Evolutionary conservation across 306 rosid genomes (phyloP).

Genomic region (Medicago lupulina): DNA sequence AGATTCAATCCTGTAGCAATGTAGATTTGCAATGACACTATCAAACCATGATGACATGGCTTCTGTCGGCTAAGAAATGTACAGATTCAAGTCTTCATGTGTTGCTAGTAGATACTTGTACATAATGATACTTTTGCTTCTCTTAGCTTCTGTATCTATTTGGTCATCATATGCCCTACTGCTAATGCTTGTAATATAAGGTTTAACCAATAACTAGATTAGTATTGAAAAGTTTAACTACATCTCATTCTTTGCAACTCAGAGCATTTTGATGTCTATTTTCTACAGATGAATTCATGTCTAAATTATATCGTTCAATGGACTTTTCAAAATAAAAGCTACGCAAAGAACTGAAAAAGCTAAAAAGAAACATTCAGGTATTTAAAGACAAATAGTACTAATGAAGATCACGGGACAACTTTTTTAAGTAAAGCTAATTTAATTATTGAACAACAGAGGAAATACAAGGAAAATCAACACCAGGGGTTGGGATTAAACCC

Average conservation of each 20-base stretch:
- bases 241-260: neutral
- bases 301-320: neutral
- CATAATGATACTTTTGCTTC: slow-evolving; percentile 12
- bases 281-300: neutral
- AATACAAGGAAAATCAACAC: too few species aligned
- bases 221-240: slow-evolving; percentile 1
- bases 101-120: slow-evolving; percentile 29
- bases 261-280: neutral
- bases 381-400: too few species aligned
- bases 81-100: slow-evolving; percentile 9
- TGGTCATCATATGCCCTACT: neutral
- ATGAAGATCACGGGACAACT: too few species aligned
- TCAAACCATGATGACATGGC: slow-evolving; percentile 27
- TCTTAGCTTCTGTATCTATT: slow-evolving; percentile 5
- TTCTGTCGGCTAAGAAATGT: slow-evolving; percentile 39
- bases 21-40: slow-evolving; percentile 20
- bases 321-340: too few species aligned
- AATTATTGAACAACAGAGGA: too few species aligned
- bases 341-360: too few species aligned
- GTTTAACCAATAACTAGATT: slow-evolving; percentile 10
- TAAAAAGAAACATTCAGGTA: too few species aligned
- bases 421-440: too few species aligned
- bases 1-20: slow-evolving; percentile 32
- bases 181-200: slow-evolving; percentile 25
- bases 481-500: too few species aligned